phyloP scores from a whole-genome alignment of 306 rosid genomes.

The Lagenaria siceraria region DNA sequence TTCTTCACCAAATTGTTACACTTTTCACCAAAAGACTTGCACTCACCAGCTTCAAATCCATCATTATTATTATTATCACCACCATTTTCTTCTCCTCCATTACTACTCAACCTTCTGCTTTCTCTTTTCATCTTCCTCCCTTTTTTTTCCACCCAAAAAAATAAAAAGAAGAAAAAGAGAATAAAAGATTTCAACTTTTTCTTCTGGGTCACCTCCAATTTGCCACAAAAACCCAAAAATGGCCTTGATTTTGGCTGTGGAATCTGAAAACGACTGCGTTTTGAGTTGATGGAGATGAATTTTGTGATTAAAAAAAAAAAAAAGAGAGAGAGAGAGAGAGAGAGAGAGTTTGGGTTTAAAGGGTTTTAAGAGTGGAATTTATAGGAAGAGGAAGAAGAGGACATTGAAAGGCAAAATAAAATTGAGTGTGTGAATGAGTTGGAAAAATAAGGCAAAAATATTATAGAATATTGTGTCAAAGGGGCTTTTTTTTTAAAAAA shows the following conservation, averaged over 20 bases:
- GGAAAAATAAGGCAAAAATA: background rate
- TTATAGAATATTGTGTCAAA: background rate
- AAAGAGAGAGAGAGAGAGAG: too few species aligned
- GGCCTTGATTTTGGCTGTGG: background rate
- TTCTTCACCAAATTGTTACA: constrained; percentile 14
- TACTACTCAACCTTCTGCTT: background rate
- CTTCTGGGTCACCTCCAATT: background rate
- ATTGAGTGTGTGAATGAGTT: background rate
- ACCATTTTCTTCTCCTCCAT: background rate
- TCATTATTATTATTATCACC: background rate
- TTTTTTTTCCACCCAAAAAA: background rate
- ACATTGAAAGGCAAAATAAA: background rate
- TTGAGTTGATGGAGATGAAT: background rate
- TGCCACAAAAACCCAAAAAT: background rate
- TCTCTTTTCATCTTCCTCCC: background rate
- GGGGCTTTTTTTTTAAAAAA: background rate
- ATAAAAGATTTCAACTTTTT: background rate
- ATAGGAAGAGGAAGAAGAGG: background rate
- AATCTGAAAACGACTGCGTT: background rate
- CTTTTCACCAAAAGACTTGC: constrained; percentile 7
- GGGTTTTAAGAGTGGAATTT: background rate
- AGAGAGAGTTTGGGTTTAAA: background rate
- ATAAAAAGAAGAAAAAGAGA: too few species aligned
- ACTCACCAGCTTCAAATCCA: background rate
- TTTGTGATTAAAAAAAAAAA: background rate